phyloP scores from a whole-genome alignment of 2,329 filamentous ascomycete species.

The Dothiorella sarmentorum region DNA sequence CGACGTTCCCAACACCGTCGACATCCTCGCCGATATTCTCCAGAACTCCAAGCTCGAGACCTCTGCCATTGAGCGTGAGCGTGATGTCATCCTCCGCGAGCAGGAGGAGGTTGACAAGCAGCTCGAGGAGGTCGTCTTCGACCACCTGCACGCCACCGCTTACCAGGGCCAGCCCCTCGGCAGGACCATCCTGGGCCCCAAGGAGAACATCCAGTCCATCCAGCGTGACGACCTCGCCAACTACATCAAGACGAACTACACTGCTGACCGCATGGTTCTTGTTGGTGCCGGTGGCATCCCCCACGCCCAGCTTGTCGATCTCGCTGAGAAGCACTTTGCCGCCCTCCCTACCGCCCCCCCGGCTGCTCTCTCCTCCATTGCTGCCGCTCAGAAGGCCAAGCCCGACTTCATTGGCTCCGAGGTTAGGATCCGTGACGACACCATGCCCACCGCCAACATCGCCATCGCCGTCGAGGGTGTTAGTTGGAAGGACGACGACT shows the following conservation, averaged over 20 bases:
- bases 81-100: conserved; percentile 97
- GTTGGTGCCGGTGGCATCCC: conserved; percentile 92
- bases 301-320: conserved; percentile 88
- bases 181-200: conserved; percentile 94
- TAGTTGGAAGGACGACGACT: conserved; percentile 98
- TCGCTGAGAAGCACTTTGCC: conserved; percentile 95
- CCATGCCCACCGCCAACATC: conserved; percentile 92
- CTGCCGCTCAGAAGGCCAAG: conserved; percentile 75
- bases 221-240: conserved; percentile 82
- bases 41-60: conserved; percentile 98
- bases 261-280: conserved; percentile 97
- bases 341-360: conserved; percentile 71
- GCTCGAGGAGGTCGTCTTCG: conserved; percentile 98
- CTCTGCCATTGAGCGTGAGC: conserved; percentile 90
- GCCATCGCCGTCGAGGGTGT: conserved; percentile 98
- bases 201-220: conserved; percentile 97
- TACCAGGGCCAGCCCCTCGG: conserved; percentile 95
- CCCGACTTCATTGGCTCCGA: conserved; percentile 97
- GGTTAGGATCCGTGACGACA: conserved; percentile 92
- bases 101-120: conserved; percentile 99
- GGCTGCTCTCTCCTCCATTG: conserved; percentile 67
- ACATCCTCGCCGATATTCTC: conserved; percentile 98
- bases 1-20: conserved; percentile 92
- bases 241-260: conserved; percentile 99
- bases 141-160: conserved; percentile 96